Conservation (phyloP, 345 rosid species). For the Eucalyptus regnans region DNA sequence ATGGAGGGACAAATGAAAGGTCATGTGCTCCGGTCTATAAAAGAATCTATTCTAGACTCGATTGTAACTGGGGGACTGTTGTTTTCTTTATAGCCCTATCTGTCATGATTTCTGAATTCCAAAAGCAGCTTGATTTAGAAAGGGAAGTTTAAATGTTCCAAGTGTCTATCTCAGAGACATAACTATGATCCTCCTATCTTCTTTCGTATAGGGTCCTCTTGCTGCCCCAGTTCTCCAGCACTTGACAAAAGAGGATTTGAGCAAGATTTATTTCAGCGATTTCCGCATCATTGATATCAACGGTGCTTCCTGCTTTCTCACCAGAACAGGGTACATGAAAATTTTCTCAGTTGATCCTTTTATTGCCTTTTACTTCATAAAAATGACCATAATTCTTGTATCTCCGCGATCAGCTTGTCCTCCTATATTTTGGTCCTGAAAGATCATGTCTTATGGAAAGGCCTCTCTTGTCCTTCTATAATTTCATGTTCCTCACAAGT, state of each 20-base stretch:
- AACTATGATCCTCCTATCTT: neutral
- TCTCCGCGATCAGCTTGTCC: neutral
- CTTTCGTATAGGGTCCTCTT: slow-evolving; percentile 73
- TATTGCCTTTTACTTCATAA: neutral
- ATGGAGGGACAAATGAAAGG: neutral
- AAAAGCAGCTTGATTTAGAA: neutral
- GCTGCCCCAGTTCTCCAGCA: slow-evolving; percentile 86
- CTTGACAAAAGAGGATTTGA: slow-evolving; percentile 77
- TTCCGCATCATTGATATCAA: slow-evolving; percentile 77
- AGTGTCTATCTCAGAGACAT: neutral
- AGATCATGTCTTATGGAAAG: neutral
- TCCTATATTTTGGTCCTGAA: neutral
- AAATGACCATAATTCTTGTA: neutral
- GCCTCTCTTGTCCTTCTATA: neutral
- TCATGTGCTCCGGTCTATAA: neutral
- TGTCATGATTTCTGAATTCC: neutral
- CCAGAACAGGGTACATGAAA: slow-evolving; percentile 80
- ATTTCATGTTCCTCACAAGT: neutral
- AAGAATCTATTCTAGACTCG: neutral
- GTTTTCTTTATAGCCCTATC: neutral
- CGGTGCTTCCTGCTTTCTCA: slow-evolving; percentile 74
- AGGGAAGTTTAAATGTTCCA: neutral
- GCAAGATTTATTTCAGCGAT: slow-evolving; percentile 88
- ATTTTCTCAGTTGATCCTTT: neutral
- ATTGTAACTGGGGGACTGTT: neutral